Conservation (phyloP, 345 rosid genomes). For the Eucalyptus globulus region DNA sequence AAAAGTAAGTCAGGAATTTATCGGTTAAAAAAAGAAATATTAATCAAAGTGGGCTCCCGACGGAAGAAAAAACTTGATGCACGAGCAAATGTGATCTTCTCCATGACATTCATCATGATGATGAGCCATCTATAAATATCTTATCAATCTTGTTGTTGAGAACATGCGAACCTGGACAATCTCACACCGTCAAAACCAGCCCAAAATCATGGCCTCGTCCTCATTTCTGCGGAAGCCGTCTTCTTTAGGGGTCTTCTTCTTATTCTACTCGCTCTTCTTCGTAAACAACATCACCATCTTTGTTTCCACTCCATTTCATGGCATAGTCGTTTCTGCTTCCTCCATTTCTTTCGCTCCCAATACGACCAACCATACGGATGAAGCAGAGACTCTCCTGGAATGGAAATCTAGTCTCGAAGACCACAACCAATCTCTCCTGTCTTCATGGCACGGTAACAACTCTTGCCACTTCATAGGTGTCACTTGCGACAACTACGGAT, state of each 20-base stretch:
- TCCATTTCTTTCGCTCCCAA: not conserved
- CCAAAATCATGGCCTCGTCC: not conserved
- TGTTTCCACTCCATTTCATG: not conserved
- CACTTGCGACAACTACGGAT: fast-evolving
- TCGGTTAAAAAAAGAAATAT: no score
- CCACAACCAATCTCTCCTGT: not conserved
- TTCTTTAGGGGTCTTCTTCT: not conserved
- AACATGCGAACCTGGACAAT: not conserved
- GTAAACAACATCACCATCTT: not conserved
- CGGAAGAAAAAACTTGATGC: not conserved
- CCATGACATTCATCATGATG: not conserved
- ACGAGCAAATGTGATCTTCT: not conserved
- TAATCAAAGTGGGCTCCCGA: not conserved
- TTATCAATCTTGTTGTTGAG: not conserved
- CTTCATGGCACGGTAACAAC: not conserved
- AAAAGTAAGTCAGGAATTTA: not conserved
- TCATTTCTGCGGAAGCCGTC: not conserved
- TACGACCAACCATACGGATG: not conserved
- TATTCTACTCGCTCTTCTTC: not conserved
- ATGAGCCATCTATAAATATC: not conserved
- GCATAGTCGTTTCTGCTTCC: not conserved
- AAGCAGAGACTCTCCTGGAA: not conserved
- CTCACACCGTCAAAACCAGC: not conserved
- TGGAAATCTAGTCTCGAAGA: not conserved
- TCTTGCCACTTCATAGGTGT: not conserved